These are phyloP conservation scores for Leccinum truebloodii DNA, from an alignment of 768 basidiomycete species.

Conservation along the genomic window DNA sequence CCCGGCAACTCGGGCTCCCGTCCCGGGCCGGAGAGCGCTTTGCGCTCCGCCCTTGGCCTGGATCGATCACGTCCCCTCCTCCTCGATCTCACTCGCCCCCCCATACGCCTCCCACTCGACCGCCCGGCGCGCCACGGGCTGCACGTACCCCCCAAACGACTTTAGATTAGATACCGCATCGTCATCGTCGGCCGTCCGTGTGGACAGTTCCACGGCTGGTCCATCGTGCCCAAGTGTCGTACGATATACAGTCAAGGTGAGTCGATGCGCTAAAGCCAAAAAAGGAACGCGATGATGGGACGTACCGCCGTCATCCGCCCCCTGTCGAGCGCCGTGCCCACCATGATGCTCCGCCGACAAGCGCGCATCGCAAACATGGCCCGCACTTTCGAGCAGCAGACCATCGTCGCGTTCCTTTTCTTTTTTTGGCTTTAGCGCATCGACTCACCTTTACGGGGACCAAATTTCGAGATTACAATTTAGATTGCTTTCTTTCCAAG, in stretches of 20 bases:
- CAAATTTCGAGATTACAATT: too few relatives aligned
- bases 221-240: slow-evolving; percentile 80
- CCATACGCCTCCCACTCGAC: slow-evolving; percentile 41
- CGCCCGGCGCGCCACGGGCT: slow-evolving; percentile 5
- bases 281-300: neutral
- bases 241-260: slow-evolving; percentile 50
- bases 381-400: slow-evolving; percentile 89
- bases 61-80: neutral
- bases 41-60: too few relatives aligned
- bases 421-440: too few relatives aligned
- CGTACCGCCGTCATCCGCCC: slow-evolving; percentile 77
- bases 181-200: slow-evolving; percentile 81
- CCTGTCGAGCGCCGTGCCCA: slow-evolving; percentile 79
- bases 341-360: slow-evolving; percentile 95
- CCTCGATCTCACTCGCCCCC: neutral
- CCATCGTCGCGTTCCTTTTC: slow-evolving; percentile 51
- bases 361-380: slow-evolving; percentile 97
- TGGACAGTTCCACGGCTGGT: slow-evolving; percentile 89
- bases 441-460: too few relatives aligned
- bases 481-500: neutral
- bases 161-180: slow-evolving; percentile 57
- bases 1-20: too few relatives aligned
- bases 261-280: too few relatives aligned
- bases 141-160: slow-evolving; percentile 22
- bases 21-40: too few relatives aligned